phyloP scores from a whole-genome alignment of 306 rosid genomes.

The Cyclanthera cordifolia region DNA sequence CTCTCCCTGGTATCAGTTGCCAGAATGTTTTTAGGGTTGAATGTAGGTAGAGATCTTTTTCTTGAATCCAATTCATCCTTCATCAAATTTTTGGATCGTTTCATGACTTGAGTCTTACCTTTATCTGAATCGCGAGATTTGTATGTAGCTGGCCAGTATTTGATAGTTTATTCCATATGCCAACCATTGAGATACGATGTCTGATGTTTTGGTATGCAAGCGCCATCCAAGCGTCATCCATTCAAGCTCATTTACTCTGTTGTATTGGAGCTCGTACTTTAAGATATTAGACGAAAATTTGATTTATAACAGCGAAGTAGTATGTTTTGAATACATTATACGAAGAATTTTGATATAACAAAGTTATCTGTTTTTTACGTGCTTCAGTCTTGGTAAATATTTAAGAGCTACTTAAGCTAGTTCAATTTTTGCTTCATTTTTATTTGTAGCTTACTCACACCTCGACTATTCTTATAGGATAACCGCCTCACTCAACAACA shows the following conservation, averaged over 20 bases:
- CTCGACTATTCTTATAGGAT: no score
- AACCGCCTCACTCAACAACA: no score
- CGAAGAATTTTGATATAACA: neutral
- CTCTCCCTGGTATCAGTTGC: neutral
- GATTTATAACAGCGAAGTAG: neutral
- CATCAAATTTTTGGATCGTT: neutral
- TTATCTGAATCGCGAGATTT: neutral
- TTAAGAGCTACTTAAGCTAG: neutral
- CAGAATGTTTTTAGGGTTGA: neutral
- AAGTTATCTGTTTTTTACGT: neutral
- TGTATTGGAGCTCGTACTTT: neutral
- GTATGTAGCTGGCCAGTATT: neutral
- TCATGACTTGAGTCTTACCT: neutral
- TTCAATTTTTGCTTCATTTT: neutral
- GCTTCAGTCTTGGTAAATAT: neutral
- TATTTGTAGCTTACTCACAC: no score
- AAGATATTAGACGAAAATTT: neutral
- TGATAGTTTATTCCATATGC: neutral
- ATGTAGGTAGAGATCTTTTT: neutral
- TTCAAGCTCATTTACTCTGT: neutral
- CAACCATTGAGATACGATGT: neutral
- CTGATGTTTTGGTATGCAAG: neutral
- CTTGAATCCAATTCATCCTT: neutral
- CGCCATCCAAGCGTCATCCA: neutral
- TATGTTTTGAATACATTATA: neutral